phyloP scores from a whole-genome alignment of 1,139 yeast species.

The Candida sojae region DNA sequence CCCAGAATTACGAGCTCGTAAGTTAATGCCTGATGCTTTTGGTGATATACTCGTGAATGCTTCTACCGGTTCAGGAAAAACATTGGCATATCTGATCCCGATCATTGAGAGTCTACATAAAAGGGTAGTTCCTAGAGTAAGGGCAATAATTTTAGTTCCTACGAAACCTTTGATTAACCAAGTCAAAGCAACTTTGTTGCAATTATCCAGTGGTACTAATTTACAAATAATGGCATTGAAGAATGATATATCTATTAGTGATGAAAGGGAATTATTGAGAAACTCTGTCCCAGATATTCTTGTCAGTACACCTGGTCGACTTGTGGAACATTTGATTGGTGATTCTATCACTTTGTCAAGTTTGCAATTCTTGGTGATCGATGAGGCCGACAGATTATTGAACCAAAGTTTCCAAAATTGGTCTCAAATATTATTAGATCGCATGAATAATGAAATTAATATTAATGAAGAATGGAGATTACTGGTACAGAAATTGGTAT shows the following conservation, averaged over 20 bases:
- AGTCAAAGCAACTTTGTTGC: slow-evolving; percentile 65
- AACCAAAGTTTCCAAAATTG: slow-evolving; percentile 94
- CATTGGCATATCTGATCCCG: slow-evolving; percentile 87
- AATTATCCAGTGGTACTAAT: slow-evolving; percentile 66
- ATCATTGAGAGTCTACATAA: slow-evolving; percentile 65
- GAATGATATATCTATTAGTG: slow-evolving; percentile 60
- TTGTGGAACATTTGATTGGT: slow-evolving; percentile 77
- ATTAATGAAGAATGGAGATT: slow-evolving; percentile 30
- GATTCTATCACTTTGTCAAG: slow-evolving; percentile 43
- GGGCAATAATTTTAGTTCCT: slow-evolving; percentile 84
- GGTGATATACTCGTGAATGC: slow-evolving; percentile 91
- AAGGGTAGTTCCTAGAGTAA: slow-evolving; percentile 68
- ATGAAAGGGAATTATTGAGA: slow-evolving; percentile 57
- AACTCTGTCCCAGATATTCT: slow-evolving; percentile 70
- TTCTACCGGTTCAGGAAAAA: slow-evolving; percentile 95
- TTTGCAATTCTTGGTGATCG: slow-evolving; percentile 75
- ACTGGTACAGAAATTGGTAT: slow-evolving; percentile 61
- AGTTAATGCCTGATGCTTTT: slow-evolving; percentile 56
- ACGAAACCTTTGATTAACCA: slow-evolving; percentile 87
- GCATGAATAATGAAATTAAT: slow-evolving; percentile 39
- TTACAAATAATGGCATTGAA: slow-evolving; percentile 61
- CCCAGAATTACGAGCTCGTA: slow-evolving; percentile 45
- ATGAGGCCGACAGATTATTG: slow-evolving; percentile 91
- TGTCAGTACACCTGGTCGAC: slow-evolving; percentile 88
- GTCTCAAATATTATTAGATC: slow-evolving; percentile 67